Conservation (phyloP, 163 green algal genomes). For the Dunaliella salina region DNA sequence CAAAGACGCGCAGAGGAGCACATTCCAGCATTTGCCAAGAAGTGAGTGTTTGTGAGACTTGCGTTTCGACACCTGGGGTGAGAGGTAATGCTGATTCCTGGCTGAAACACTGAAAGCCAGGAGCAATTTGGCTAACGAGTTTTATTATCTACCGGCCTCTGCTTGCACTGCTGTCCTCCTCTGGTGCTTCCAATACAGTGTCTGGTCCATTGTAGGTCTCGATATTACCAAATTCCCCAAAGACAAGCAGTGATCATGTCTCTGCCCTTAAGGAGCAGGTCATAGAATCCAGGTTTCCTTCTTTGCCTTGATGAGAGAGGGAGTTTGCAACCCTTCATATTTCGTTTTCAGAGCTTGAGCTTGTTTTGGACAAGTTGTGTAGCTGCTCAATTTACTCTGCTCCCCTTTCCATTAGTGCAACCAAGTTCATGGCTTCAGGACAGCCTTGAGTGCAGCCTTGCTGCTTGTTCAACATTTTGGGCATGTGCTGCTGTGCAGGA, state of each 20-base stretch:
- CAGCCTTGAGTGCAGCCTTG: background rate
- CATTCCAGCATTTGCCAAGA: slow-evolving; percentile 74
- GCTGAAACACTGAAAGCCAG: background rate
- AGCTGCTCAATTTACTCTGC: background rate
- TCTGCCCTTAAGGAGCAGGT: background rate
- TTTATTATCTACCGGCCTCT: no score
- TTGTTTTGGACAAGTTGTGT: background rate
- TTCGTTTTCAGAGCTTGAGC: background rate
- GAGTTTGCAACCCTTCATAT: background rate
- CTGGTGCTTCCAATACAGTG: no score
- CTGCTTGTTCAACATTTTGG: background rate
- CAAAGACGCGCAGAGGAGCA: slow-evolving; percentile 59
- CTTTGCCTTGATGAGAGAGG: background rate
- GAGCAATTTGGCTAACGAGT: background rate
- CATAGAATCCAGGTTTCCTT: background rate
- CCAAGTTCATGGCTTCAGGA: background rate
- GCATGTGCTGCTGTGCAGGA: slow-evolving; percentile 10
- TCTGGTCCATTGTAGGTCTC: no score
- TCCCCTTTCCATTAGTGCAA: background rate
- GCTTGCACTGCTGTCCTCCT: no score
- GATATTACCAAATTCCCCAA: no score
- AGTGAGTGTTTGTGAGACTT: slow-evolving; percentile 49
- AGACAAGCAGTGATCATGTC: no score
- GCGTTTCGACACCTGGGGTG: no score
- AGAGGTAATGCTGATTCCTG: background rate